Conservation (phyloP, 192 early-diverging fungal species). For the Coemansia sp. region DNA sequence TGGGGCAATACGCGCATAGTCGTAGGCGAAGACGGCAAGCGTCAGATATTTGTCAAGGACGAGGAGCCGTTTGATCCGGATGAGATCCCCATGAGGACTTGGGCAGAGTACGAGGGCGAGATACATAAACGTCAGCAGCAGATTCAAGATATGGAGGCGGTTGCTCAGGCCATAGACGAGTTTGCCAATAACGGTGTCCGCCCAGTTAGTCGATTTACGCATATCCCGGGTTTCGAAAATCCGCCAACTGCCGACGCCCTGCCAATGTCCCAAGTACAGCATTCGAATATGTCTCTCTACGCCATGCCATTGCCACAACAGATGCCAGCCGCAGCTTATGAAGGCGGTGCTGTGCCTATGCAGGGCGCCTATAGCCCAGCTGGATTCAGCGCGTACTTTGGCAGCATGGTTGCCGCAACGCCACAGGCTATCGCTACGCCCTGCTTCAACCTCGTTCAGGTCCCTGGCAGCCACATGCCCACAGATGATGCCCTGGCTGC, state of each 20-base stretch:
- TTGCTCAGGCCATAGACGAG: slow-evolving; percentile 45
- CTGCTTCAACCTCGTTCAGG: slow-evolving; percentile 30
- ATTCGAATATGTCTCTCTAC: not conserved
- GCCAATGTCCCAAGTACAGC: not conserved
- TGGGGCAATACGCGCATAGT: slow-evolving; percentile 98
- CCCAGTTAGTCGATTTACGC: slow-evolving; percentile 35
- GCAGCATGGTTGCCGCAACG: slow-evolving; percentile 18
- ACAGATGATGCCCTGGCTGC: slow-evolving; percentile 56
- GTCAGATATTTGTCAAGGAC: slow-evolving; percentile 63
- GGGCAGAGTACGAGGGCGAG: slow-evolving; percentile 77
- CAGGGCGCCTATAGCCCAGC: slow-evolving; percentile 26
- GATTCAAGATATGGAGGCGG: slow-evolving; percentile 27
- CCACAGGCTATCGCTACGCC: slow-evolving; percentile 23
- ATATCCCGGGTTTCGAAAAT: slow-evolving; percentile 8
- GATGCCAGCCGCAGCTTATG: not conserved
- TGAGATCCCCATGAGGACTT: slow-evolving; percentile 76
- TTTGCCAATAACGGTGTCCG: slow-evolving; percentile 30
- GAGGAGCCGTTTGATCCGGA: slow-evolving; percentile 79
- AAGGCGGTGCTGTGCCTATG: not conserved
- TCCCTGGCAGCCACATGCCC: slow-evolving; percentile 25
- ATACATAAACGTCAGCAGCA: slow-evolving; percentile 35
- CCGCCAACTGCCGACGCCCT: not conserved
- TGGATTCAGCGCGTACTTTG: slow-evolving; percentile 31
- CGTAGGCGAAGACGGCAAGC: slow-evolving; percentile 79
- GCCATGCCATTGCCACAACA: not conserved